Conservation (phyloP, 2,329 filamentous ascomycete species). For the Aspergillus phoenicis region DNA sequence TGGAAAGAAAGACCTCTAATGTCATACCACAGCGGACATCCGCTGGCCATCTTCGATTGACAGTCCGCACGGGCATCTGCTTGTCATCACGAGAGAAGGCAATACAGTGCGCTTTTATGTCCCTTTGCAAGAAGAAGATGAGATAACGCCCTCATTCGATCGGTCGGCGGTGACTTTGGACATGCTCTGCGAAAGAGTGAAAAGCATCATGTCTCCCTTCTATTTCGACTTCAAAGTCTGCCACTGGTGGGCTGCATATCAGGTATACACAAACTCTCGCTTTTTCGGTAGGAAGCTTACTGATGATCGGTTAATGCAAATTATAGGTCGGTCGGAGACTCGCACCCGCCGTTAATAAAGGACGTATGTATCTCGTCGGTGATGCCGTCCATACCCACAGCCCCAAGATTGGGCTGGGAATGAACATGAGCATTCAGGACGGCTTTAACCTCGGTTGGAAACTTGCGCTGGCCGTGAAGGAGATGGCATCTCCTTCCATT, state of each 20-base stretch:
- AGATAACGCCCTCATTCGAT: neutral
- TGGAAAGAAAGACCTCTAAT: slow-evolving; percentile 12
- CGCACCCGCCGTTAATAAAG: slow-evolving; percentile 12
- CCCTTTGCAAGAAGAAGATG: slow-evolving; percentile 8
- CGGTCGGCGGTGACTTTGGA: slow-evolving; percentile 14
- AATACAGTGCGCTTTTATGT: slow-evolving; percentile 16
- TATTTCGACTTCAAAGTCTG: slow-evolving; percentile 15
- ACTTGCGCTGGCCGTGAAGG: slow-evolving; percentile 50
- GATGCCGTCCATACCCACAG: slow-evolving; percentile 18
- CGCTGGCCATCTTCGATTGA: slow-evolving; percentile 53
- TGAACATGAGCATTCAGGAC: slow-evolving; percentile 50
- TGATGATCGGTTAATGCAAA: too few relatives aligned
- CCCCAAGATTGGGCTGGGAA: slow-evolving; percentile 15
- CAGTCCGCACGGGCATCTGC: slow-evolving; percentile 61
- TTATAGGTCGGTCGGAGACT: slow-evolving; percentile 15
- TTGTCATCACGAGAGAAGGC: slow-evolving; percentile 65
- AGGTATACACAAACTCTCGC: neutral
- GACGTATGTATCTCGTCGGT: slow-evolving; percentile 14
- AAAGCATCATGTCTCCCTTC: slow-evolving; percentile 11
- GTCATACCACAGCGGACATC: slow-evolving; percentile 48
- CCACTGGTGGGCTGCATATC: slow-evolving; percentile 20
- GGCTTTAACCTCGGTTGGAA: slow-evolving; percentile 60
- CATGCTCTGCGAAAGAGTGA: slow-evolving; percentile 9
- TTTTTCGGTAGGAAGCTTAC: neutral
- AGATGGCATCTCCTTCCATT: slow-evolving; percentile 40